phyloP scores from a whole-genome alignment of 768 basidiomycete species.

The Mrakia frigida region DNA sequence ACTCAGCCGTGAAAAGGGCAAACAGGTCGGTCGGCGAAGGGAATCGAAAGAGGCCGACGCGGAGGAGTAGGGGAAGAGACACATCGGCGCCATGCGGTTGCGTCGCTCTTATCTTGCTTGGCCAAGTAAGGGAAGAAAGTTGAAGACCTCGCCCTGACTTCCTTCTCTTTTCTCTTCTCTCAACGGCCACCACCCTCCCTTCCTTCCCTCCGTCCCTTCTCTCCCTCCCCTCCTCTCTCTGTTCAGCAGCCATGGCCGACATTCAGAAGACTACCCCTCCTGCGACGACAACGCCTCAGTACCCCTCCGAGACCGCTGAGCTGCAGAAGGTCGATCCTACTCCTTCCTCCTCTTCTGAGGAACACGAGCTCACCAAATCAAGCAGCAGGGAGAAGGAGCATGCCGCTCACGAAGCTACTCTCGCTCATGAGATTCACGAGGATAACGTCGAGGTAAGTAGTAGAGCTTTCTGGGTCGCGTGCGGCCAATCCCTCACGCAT shows the following conservation, averaged over 20 bases:
- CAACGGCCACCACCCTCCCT: background rate
- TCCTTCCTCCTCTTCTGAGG: background rate
- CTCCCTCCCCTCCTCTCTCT: background rate
- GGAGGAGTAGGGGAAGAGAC: too few relatives aligned
- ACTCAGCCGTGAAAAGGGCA: too few relatives aligned
- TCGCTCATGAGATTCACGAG: constrained; percentile 18
- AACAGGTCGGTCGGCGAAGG: too few relatives aligned
- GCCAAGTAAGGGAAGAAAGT: too few relatives aligned
- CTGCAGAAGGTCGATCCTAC: background rate
- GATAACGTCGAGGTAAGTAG: constrained; percentile 11
- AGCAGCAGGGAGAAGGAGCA: constrained; percentile 16
- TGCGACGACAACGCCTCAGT: background rate
- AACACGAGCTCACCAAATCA: background rate
- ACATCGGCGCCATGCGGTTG: too few relatives aligned
- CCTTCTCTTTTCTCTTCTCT: background rate
- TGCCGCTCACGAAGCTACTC: background rate
- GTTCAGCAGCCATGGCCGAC: constrained; percentile 10
- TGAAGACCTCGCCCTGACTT: too few relatives aligned
- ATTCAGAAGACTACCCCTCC: background rate
- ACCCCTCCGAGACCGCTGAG: background rate
- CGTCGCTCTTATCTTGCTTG: too few relatives aligned
- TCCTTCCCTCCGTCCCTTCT: background rate
- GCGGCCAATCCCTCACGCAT: background rate
- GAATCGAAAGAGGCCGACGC: too few relatives aligned
- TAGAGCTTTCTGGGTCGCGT: background rate